Conservation (phyloP, 805 yeast genomes). For the Cyberlindnera lachancei region DNA sequence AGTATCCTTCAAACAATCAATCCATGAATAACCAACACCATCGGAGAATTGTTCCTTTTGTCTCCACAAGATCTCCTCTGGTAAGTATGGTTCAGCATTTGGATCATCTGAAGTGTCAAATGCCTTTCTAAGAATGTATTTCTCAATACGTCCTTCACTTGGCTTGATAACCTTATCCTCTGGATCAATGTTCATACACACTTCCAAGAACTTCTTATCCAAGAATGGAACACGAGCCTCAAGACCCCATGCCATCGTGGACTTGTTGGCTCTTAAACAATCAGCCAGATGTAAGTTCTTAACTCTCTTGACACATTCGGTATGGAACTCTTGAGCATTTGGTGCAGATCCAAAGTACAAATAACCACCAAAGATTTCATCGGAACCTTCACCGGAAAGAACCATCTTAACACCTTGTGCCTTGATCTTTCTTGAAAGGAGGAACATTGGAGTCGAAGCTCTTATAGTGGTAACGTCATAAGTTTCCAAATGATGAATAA, state of each 20-base stretch:
- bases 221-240: slow-evolving; percentile 99
- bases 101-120: slow-evolving; percentile 90
- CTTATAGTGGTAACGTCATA: slow-evolving; percentile 98
- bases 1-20: slow-evolving; percentile 92
- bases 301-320: slow-evolving; percentile 91
- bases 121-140: slow-evolving; percentile 94
- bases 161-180: slow-evolving; percentile 77
- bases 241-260: slow-evolving; percentile 99
- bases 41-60: slow-evolving; percentile 99
- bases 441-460: slow-evolving; percentile 99
- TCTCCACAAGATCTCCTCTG: slow-evolving; percentile 96
- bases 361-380: slow-evolving; percentile 98
- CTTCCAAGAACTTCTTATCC: slow-evolving; percentile 86
- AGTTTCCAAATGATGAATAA: slow-evolving; percentile 92
- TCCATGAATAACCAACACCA: slow-evolving; percentile 99
- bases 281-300: slow-evolving; percentile 96
- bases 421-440: slow-evolving; percentile 91
- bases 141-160: slow-evolving; percentile 77
- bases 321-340: slow-evolving; percentile 84
- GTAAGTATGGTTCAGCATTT: slow-evolving; percentile 74
- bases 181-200: slow-evolving; percentile 93
- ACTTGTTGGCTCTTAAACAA: slow-evolving; percentile 97
- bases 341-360: slow-evolving; percentile 97
- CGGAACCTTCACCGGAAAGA: slow-evolving; percentile 97
- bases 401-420: slow-evolving; percentile 99